Conservation (phyloP, 2,329 filamentous ascomycete genomes). For the Decorospora gaudefroyi region DNA sequence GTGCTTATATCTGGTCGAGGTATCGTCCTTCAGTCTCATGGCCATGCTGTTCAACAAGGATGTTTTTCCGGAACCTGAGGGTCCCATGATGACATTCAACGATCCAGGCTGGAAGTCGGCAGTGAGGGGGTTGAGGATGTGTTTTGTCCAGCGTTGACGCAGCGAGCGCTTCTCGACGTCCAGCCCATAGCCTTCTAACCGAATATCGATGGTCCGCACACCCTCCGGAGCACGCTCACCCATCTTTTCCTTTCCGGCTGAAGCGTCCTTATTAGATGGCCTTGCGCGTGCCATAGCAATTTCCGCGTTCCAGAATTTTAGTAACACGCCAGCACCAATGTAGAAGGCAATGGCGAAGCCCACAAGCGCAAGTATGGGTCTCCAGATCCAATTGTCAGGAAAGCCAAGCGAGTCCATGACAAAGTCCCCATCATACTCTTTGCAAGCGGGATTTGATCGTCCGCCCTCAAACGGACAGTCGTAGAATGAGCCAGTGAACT, state of each 20-base stretch:
- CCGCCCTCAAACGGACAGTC: conserved; percentile 69
- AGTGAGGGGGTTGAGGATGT: conserved; percentile 69
- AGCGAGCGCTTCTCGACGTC: conserved; percentile 65
- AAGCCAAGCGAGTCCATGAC: conserved; percentile 72
- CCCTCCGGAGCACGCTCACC: conserved; percentile 57
- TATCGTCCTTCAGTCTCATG: conserved; percentile 64
- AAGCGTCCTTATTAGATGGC: conserved; percentile 60
- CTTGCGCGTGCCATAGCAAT: conserved; percentile 70
- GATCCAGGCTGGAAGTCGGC: conserved; percentile 69
- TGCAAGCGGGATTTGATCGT: conserved; percentile 66
- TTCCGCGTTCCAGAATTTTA: conserved; percentile 68
- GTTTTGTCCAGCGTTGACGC: conserved; percentile 54
- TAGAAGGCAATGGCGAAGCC: conserved; percentile 69
- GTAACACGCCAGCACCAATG: conserved; percentile 61
- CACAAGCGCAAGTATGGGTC: conserved; percentile 66
- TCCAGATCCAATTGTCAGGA: conserved; percentile 67
- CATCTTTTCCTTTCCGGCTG: conserved; percentile 73
- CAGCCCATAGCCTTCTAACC: conserved; percentile 66
- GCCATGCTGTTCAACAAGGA: conserved; percentile 76
- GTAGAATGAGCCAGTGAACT: conserved; percentile 73
- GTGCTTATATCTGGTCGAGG: conserved; percentile 65
- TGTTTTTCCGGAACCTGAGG: conserved; percentile 77
- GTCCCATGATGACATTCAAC: conserved; percentile 79
- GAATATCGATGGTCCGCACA: conserved; percentile 66
- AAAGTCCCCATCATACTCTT: conserved; percentile 69